Percentiles rank a stretch among this genome's conserved stretches.
Conservation (phyloP, 2,329 filamentous ascomycete genomes). For the Teratosphaeria viscida region DNA sequence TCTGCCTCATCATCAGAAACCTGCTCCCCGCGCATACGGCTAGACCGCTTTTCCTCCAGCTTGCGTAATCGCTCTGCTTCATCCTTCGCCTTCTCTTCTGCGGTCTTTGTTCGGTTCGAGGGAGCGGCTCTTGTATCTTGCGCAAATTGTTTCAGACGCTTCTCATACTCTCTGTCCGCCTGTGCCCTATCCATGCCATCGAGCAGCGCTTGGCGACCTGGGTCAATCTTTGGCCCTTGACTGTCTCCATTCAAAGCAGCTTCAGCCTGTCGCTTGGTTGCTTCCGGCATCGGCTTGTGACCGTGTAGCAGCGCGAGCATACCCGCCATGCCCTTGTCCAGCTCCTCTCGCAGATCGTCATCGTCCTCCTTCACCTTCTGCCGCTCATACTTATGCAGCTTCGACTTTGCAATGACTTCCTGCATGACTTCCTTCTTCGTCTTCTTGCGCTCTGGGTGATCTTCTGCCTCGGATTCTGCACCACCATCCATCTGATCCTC, state of each 20-base stretch:
- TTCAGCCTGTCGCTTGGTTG: conserved; percentile 10
- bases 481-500: conserved; percentile 36
- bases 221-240: conserved; percentile 43
- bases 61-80: conserved; percentile 67
- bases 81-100: conserved; percentile 71
- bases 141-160: conserved; percentile 68
- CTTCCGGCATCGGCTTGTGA: conserved; percentile 36
- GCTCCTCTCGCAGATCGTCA: conserved; percentile 69
- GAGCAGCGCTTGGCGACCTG: conserved; percentile 51
- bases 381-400: conserved; percentile 86
- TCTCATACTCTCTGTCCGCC: conserved; percentile 80
- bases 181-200: conserved; percentile 52
- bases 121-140: conserved; percentile 78
- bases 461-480: conserved; percentile 41
- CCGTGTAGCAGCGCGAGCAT: conserved; percentile 61
- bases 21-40: conserved; percentile 80
- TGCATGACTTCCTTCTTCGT: conserved; percentile 96
- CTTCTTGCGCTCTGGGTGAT: conserved; percentile 74
- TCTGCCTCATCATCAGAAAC: conserved; percentile 52
- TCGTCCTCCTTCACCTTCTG: conserved; percentile 90
- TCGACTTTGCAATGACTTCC: conserved; percentile 94
- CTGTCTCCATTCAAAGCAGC: conserved; percentile 18
- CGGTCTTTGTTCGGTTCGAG: conserved; percentile 79
- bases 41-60: conserved; percentile 71
- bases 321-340: conserved; percentile 73